Base-by-base conservation (phyloP, 306 rosid genomes). In the Canavalia ensiformis region DNA sequence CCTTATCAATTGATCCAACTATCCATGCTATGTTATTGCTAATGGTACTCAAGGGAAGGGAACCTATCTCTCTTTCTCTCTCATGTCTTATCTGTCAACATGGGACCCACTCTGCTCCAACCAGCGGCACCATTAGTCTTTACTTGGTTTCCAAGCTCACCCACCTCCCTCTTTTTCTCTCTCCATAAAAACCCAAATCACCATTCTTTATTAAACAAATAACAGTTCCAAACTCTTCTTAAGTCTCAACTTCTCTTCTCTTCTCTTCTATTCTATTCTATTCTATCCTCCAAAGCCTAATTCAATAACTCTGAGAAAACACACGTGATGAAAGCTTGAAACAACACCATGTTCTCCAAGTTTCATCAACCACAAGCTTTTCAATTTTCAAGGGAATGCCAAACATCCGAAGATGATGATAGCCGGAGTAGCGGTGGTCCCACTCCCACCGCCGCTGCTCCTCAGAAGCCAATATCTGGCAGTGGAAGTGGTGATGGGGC, bases 81-180 rank as follows among this genome's bases (percentile, higher is more conserved):
- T 10, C 7, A 10, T 34, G 59, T 73, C 78, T 75, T 62, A 69
- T 77, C 77, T 69, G 82, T 71, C 59, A 10, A 25, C 47, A 79
- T 82, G 86, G 90, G 77, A 11, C 88, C 91, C 67, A 76, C 81
- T 58, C 63, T 69, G 74, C 85, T 77, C 89, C 80, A 55, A 75
- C 83, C 89, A 86, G 89, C 88, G 87, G 89, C 90, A 88, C 90
- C 90, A 86, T 85, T 68, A 84, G 85, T 82, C 91, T 81, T 85
- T 85, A 87, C 92, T 92, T 92, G 69, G 60, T 86, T 90, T 84
- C 88, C 72, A 89, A 86, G 87, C 82, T 84, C 89, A 90, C 87
- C 91, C 89, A 84, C 93, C 89, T 3, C 45, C 73, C 28, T 31
- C 30, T 8, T 8, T 44, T 30, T 69, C 71, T 80, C 51, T 34